phyloP scores from a whole-genome alignment of 768 basidiomycete genomes.

The Phaeotremella skinneri region DNA sequence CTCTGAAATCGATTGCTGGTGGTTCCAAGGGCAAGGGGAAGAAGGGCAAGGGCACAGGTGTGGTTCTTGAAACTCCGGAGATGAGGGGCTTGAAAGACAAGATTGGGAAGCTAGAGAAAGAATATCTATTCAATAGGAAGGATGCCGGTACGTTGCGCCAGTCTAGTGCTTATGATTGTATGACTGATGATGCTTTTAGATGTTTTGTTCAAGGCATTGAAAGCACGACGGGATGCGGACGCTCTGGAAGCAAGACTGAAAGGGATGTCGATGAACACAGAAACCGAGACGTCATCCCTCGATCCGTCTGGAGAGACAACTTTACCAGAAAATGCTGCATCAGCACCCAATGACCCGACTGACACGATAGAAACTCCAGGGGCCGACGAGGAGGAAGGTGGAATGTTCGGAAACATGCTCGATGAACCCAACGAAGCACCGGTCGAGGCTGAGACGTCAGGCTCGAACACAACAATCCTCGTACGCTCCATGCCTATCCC shows the following conservation, averaged over 20 bases:
- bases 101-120: conserved; percentile 44
- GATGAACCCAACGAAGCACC: conserved; percentile 58
- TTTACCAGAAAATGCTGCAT: conserved; percentile 1
- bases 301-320: neutral
- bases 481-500: conserved; percentile 72
- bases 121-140: conserved; percentile 50
- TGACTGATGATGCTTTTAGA: conserved; percentile 30
- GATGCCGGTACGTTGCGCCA: conserved; percentile 41
- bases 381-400: conserved; percentile 50
- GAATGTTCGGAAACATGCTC: conserved; percentile 71
- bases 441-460: conserved; percentile 31
- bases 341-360: neutral
- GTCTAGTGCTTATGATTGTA: neutral
- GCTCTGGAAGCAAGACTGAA: conserved; percentile 29
- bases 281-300: neutral
- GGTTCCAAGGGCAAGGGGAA: conserved; percentile 19
- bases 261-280: conserved; percentile 11
- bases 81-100: conserved; percentile 34
- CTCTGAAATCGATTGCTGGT: conserved; percentile 23
- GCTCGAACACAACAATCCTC: conserved; percentile 56
- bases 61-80: conserved; percentile 39
- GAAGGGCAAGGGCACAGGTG: conserved; percentile 33
- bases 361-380: conserved; percentile 7
- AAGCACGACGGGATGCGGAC: conserved; percentile 34
- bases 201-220: conserved; percentile 29